phyloP scores from a whole-genome alignment of 257 asterid species.

The Solanum etuberosum region DNA sequence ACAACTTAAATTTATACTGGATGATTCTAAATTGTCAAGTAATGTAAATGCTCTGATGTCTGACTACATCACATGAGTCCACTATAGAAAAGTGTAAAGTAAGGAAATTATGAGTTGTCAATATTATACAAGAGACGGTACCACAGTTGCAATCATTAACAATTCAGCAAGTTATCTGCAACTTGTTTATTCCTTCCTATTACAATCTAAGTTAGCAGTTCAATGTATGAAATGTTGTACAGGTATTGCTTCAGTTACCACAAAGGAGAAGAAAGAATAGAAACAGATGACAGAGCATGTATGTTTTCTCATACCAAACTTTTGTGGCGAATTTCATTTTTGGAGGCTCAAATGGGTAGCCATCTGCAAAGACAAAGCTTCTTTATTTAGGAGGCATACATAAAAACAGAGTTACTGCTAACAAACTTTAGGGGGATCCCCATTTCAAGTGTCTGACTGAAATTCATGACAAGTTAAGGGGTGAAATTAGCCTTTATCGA shows the following conservation, averaged over 20 bases:
- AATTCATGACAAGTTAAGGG: neutral
- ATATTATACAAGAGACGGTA: neutral
- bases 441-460: neutral
- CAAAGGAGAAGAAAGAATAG: neutral
- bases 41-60: neutral
- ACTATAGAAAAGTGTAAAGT: neutral
- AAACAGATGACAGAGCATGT: neutral
- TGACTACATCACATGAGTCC: neutral
- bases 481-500: neutral
- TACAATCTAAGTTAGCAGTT: neutral
- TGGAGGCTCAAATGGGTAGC: slow-evolving; percentile 97
- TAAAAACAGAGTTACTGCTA: neutral
- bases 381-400: neutral
- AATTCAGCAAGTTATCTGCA: neutral
- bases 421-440: neutral
- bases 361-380: slow-evolving; percentile 48
- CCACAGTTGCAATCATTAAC: neutral
- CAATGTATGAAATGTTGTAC: neutral
- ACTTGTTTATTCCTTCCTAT: neutral
- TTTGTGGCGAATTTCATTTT: slow-evolving; percentile 83
- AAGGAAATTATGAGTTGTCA: neutral
- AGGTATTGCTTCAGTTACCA: neutral
- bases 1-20: neutral
- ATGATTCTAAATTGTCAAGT: neutral
- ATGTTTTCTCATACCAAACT: slow-evolving; percentile 70